Evolutionary conservation across 2,329 filamentous ascomycete genomes (phyloP).

Genomic region (Aspergillus vadensis): DNA sequence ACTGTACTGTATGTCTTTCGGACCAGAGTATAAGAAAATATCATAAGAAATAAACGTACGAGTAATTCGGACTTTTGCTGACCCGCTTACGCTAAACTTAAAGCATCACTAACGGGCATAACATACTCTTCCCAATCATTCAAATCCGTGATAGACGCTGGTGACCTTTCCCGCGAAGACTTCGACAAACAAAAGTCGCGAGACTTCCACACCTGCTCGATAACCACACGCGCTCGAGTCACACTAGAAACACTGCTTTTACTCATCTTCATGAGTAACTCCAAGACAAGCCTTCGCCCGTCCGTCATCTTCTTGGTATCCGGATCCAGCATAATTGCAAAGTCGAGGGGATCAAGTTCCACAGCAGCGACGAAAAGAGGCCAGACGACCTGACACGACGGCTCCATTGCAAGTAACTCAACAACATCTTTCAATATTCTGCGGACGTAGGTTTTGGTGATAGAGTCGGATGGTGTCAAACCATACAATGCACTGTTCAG

Average conservation of each 20-base stretch:
- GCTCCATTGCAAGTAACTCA: not conserved
- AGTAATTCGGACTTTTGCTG: too few species aligned
- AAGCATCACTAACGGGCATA: slow-evolving; percentile 9
- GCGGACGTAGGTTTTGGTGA: not conserved
- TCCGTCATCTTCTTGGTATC: not conserved
- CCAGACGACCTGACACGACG: slow-evolving; percentile 21
- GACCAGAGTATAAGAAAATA: too few species aligned
- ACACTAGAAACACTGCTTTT: slow-evolving; percentile 32
- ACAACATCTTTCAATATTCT: not conserved
- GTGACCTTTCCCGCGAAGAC: not conserved
- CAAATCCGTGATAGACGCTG: not conserved
- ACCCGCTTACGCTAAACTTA: slow-evolving; percentile 1
- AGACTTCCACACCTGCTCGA: slow-evolving; percentile 43
- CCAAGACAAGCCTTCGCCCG: not conserved
- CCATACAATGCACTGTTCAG: not conserved
- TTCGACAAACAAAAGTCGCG: slow-evolving; percentile 14
- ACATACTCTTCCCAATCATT: slow-evolving; percentile 13
- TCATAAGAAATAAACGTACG: too few species aligned
- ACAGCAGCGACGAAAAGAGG: slow-evolving; percentile 30
- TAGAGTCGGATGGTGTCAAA: not conserved
- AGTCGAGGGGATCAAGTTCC: slow-evolving; percentile 37
- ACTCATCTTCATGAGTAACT: slow-evolving; percentile 3
- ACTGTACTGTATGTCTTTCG: too few species aligned
- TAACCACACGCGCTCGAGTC: slow-evolving; percentile 39
- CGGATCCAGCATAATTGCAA: slow-evolving; percentile 32